Evolutionary conservation across 805 yeast species (phyloP).

Genomic region (Saccharomycopsis fibuligera): DNA sequence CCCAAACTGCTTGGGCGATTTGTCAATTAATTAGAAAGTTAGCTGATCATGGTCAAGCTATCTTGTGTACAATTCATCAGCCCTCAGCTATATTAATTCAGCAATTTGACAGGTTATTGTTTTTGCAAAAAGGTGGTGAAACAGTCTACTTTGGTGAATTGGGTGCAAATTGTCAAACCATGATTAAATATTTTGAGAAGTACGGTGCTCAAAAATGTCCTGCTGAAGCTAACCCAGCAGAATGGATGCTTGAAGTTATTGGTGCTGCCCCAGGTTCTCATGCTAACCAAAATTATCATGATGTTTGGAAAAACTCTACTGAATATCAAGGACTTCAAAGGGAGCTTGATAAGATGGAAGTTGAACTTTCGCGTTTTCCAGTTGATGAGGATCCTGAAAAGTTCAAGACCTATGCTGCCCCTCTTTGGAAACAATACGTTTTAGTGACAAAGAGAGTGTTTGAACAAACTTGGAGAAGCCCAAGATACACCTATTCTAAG

Average conservation of each 20-base stretch:
- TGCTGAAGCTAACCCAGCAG: conserved; percentile 63
- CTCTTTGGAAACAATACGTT: conserved; percentile 34
- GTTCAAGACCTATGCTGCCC: conserved; percentile 38
- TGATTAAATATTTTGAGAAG: conserved; percentile 62
- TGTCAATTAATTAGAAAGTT: conserved; percentile 59
- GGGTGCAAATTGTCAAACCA: conserved; percentile 53
- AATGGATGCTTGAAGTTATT: conserved; percentile 64
- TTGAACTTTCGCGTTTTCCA: conserved; percentile 35
- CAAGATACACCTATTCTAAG: conserved; percentile 52
- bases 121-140: conserved; percentile 68
- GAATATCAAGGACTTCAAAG: conserved; percentile 44
- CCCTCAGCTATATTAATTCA: conserved; percentile 67
- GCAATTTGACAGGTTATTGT: conserved; percentile 60
- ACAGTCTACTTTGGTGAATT: conserved; percentile 81
- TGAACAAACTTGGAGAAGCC: conserved; percentile 62
- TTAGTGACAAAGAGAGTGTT: conserved; percentile 46
- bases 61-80: conserved; percentile 72
- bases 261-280: conserved; percentile 78
- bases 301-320: conserved; percentile 50
- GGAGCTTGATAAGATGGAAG: conserved; percentile 52
- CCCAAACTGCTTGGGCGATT: conserved; percentile 63
- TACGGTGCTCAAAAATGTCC: conserved; percentile 67
- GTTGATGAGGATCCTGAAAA: conserved; percentile 26
- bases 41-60: conserved; percentile 68
- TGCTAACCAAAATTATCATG: conserved; percentile 53